Conservation (phyloP, 306 rosid genomes). For the Quercus agrifolia region DNA sequence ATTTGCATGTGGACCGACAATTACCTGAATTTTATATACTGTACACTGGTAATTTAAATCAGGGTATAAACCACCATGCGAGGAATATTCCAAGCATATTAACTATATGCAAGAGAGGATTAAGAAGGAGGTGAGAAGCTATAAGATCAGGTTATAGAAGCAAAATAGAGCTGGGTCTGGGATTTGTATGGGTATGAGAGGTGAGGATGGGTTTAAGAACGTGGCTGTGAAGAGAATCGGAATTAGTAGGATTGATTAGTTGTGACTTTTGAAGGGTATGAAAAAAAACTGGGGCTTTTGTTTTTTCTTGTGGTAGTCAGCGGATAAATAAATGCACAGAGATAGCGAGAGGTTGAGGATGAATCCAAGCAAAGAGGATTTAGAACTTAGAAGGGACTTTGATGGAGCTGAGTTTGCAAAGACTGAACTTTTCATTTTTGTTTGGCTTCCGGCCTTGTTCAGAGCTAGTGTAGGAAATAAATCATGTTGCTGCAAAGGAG, state of each 20-base stretch:
- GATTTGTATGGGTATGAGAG: not conserved
- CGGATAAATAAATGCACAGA: constrained; percentile 72
- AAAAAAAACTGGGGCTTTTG: not conserved
- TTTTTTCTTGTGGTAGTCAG: constrained; percentile 13
- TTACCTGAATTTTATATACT: too few species aligned
- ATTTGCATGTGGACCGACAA: too few species aligned
- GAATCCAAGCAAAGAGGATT: not conserved
- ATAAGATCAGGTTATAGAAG: constrained; percentile 66
- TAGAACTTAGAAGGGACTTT: not conserved
- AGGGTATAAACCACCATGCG: too few species aligned
- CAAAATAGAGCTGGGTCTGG: constrained; percentile 31
- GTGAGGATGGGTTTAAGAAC: constrained; percentile 49
- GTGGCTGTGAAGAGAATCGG: constrained; percentile 57
- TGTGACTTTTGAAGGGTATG: not conserved
- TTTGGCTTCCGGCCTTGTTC: constrained; percentile 15
- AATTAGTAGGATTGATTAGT: constrained; percentile 56
- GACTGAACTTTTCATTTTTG: not conserved
- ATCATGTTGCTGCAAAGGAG: too few species aligned
- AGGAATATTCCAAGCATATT: too few species aligned
- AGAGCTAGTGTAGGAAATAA: constrained; percentile 2
- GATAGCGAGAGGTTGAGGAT: not conserved
- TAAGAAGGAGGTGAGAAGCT: constrained; percentile 75
- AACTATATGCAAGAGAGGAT: constrained; percentile 88
- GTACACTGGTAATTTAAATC: not conserved
- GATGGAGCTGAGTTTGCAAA: not conserved